Evolutionary conservation across 2,329 filamentous ascomycete genomes (phyloP), one percentile per base, ranked within the genome.

Genomic region (Setomelanomma holmii): DNA sequence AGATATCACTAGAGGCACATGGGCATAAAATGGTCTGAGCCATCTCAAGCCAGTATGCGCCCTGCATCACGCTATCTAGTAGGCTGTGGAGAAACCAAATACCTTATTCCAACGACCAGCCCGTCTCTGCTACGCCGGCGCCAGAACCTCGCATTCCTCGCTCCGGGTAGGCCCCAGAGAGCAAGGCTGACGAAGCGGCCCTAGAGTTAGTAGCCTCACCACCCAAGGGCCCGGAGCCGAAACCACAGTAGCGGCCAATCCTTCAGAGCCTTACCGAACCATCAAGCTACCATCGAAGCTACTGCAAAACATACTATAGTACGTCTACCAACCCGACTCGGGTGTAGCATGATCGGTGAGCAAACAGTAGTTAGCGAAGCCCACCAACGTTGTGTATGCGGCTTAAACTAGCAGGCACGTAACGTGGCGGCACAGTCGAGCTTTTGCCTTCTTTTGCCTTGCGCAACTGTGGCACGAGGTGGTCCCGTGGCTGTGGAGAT

Each of bases 21-120:
- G 8, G 16, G 11, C 34, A 36, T n/a, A 30, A 30, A 30, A 30
- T 12, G 12, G 12, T n/a, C n/a, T n/a, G 16, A 36, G 34, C 34
- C 30, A 17, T 33, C 39, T 41, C 41, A 47, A 34, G 51, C 43
- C 51, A 45, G 42, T 53, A 36, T 40, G 49, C 46, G 45, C 36
- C 24, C 45, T 36, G 59, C 54, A 47, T 57, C 51, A 63, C 58
- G 51, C 49, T 44, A 54, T 51, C 14, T 45, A 35, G 41, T 43
- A 50, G 47, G 51, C 34, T 45, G 44, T 58, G 59, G 60, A 60
- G 56, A 61, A 60, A 59, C 52, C 50, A 56, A 55, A 48, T 55
- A 66, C 58, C 60, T 62, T 66, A 64, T 59, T 62, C 50, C 51
- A 47, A 67, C 60, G 42, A 62, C 56, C 33, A 35, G 35, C 45